Evolutionary conservation across 371 early-diverging fungal genomes (phyloP), one percentile per base, ranked within the genome.

Genomic region (Rhizopus arrhizus): DNA sequence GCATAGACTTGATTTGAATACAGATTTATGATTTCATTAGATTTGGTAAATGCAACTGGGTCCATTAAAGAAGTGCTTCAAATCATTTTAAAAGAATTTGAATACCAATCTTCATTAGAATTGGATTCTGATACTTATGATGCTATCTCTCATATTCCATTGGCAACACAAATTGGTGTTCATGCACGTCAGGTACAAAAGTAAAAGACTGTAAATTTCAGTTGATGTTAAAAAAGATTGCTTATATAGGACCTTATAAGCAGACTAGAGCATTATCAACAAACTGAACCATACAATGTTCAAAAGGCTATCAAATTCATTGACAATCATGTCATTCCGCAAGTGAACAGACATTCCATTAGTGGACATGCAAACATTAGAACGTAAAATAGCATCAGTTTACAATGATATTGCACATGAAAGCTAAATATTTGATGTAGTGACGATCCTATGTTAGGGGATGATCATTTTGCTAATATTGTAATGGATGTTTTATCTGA

Each of bases 401-500:
- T 1, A n/a, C 36, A 45, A 2, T 28, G 31, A n/a, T 34, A 5
- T 29, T 38, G 33, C 8, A 42, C 10, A 52, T 16, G 15, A 35
- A n/a, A 2, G 4, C 22, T 9, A 6, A 35, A 38, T 11, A 12
- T 53, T 13, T 40, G 36, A 0, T 10, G 28, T 63, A 85, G 85
- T 9, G 77, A 83, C n/a, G 77, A 84, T 42, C 66, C 74, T 12
- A 52, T 68, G 42, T 55, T 87, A 35, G 70, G 75, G 0, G 72
- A 86, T 45, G 69, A 71, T 22, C 77, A 81, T 56, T 76, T 86
- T 56, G 85, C 81, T 1, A 78, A 81, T 48, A 85, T 87, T 43
- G 78, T 86, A 13, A 85, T 87, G 74, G 87, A 86, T 62, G 85
- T 87, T 11, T 65, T 87, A 33, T 86, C 87, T 4, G 88, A 87